Evolutionary conservation across 352 stramenopile species (phyloP).

Genomic region (Phytophthora vignae): DNA sequence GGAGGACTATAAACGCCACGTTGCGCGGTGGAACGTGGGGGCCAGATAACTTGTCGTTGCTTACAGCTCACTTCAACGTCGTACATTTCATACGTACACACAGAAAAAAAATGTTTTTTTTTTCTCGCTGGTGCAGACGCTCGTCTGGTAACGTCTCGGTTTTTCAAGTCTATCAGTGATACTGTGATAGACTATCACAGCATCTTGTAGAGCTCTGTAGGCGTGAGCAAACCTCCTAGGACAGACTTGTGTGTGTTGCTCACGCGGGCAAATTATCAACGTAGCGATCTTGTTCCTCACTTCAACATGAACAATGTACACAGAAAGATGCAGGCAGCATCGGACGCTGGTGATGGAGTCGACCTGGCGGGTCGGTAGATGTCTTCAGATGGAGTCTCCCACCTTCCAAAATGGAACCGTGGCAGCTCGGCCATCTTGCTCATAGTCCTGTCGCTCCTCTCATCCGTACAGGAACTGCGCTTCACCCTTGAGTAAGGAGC

Average conservation of each 20-base stretch:
- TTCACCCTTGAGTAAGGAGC: conserved; percentile 52
- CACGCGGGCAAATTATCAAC: too few species aligned
- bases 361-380: neutral
- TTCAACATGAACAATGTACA: conserved; percentile 29
- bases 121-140: too few species aligned
- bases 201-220: too few species aligned
- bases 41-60: conserved; percentile 19
- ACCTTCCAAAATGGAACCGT: conserved; percentile 29
- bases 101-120: too few species aligned
- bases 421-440: conserved; percentile 6
- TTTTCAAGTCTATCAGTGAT: too few species aligned
- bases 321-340: neutral
- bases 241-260: too few species aligned
- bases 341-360: conserved; percentile 1
- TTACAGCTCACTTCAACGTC: too few species aligned
- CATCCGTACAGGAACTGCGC: conserved; percentile 60
- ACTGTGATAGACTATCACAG: too few species aligned
- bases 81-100: too few species aligned
- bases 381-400: conserved; percentile 6
- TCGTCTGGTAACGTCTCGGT: too few species aligned
- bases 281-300: neutral
- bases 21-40: conserved; percentile 11
- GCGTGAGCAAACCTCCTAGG: too few species aligned
- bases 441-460: neutral
- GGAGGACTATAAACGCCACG: conserved; percentile 32